Base-by-base conservation (phyloP, 176 grass and related monocot genomes). In the Canna indica region DNA sequence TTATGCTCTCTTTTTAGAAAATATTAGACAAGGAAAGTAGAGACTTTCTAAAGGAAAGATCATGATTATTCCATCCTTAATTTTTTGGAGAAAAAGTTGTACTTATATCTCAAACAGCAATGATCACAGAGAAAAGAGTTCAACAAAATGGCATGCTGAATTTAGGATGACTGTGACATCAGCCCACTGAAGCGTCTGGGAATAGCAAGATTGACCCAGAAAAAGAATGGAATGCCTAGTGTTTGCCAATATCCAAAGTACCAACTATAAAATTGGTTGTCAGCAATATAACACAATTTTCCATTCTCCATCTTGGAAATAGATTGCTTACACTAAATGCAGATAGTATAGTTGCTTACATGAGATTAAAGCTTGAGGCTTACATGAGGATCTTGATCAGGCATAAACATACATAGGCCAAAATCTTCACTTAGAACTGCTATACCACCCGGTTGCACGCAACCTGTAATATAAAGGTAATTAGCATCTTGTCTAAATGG, bases 341-440 rank as follows among this genome's bases (percentile, higher is more conserved):
- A n/a, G n/a, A n/a, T n/a, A n/a, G n/a, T n/a, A n/a, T n/a, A n/a
- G n/a, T n/a, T n/a, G n/a, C n/a, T n/a, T n/a, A n/a, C 7, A 38
- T 42, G 22, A 67, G 22, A 67, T n/a, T 38, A 81, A 28, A 74
- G 36, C 4, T 79, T 50, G 15, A 38, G 24, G 28, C 66, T 78
- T 86, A 96, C 92, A 81, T 84, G 69, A 67, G 87, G 84, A 81
- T 81, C 30, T 75, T 69, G 76, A 82, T 97, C 80, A 46, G 93
- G 86, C 86, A 92, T 87, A 85, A 97, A 97, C 93, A 97, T 97
- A 56, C 80, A 90, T 45, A 92, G 74, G 35, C 93, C 88, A 35
- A 59, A 72, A 39, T 83, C 83, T 67, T 87, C 79, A 76, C 84
- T 85, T 46, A 97, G 67, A 72, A 97, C 86, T 36, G 84, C 93